Base-by-base conservation (phyloP, 345 rosid species). In the Citrus australasica region DNA sequence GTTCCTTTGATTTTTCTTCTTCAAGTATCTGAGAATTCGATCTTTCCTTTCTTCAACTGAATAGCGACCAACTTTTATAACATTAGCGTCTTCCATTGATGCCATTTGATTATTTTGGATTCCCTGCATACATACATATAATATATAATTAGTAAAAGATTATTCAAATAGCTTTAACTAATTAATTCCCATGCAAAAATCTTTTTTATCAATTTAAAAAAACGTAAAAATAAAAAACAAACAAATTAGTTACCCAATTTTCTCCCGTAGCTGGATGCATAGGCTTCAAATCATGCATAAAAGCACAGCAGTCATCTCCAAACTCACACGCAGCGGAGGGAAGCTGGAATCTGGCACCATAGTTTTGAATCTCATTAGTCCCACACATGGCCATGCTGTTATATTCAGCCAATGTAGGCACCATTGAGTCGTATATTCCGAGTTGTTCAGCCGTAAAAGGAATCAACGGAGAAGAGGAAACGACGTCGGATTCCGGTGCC, bases 1-100 rank as follows among this genome's bases (percentile, higher is more conserved):
- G 85, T 94, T 94, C 79, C 98, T 90, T 81, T 89, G 94, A 83
- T 92, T 94, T 90, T 92, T 90, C 86, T 94, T 94, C 90, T 92
- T 93, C 85, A 93, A 73, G 74, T 92, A 94, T 82, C 94, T 86
- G 27, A 90, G 88, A 84, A 94, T 94, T 85, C 94, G 89, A n/a
- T 89, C 94, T 83, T 90, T 92, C 80, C 98, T 90, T 81, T 94
- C 97, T 81, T 93, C 97, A 5, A 80, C 93, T 1, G 98, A 80
- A 76, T 94, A 94, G 22, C 92, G 87, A 19, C 95, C 94, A 74
- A 93, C 91, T 75, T 89, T 91, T 8, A 77, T 91, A 17, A 78
- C 75, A 55, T 74, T 86, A 46, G 66, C 76, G n/a, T 86, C 92
- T 65, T 85, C 89, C 35, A 74, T 75, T 21, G 72, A 60, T 64